These are phyloP conservation scores for Erigeron canadensis DNA, from an alignment of 129 eudicot genomes.

Conservation along the genomic window DNA sequence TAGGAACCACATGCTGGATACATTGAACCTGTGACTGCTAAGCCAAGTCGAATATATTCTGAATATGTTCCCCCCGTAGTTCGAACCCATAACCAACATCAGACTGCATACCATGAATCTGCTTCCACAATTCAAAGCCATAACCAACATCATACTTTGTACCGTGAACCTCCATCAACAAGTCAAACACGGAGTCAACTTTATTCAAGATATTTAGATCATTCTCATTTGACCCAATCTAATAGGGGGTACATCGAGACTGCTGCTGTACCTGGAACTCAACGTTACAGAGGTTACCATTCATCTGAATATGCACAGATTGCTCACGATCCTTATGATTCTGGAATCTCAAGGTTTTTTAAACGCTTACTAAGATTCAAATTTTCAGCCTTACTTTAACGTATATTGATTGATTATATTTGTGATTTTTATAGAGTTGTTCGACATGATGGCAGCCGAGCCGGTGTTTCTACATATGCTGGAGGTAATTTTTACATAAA, in stretches of 20 bases:
- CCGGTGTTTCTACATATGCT: constrained; percentile 31
- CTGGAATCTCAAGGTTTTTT: constrained; percentile 33
- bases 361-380: background rate
- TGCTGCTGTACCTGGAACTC: constrained; percentile 28
- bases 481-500: constrained; percentile 31
- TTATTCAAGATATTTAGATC: constrained; percentile 40
- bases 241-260: constrained; percentile 36
- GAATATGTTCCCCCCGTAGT: constrained; percentile 30
- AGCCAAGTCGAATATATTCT: constrained; percentile 26
- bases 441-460: constrained; percentile 38
- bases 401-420: background rate
- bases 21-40: constrained; percentile 30
- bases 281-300: constrained; percentile 36
- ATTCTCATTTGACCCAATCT: constrained; percentile 29
- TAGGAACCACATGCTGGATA: constrained; percentile 64
- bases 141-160: constrained; percentile 33
- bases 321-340: constrained; percentile 33
- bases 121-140: constrained; percentile 33
- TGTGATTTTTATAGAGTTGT: constrained; percentile 26
- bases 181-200: constrained; percentile 31
- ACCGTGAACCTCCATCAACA: constrained; percentile 34
- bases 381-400: constrained; percentile 10
- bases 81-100: constrained; percentile 30
- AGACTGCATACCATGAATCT: constrained; percentile 34
- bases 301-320: constrained; percentile 21